A percentile compares a stretch with the other conserved stretches of the same genome.
phyloP scores from a whole-genome alignment of 148 eudicot genomes.

The Diospyros kaki region DNA sequence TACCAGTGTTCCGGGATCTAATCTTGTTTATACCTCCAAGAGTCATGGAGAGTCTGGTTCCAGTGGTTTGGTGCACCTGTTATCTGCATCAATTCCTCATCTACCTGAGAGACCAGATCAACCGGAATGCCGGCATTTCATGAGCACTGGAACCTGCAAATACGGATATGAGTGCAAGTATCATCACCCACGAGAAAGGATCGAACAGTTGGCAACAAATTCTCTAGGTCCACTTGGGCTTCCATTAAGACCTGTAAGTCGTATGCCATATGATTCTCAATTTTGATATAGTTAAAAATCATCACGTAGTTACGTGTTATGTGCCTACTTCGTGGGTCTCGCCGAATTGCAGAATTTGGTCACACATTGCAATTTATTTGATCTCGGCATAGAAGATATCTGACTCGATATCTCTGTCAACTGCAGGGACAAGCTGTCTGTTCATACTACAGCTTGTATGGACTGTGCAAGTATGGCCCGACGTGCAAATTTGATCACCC shows the following conservation, averaged over 20 bases:
- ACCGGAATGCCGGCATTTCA: constrained; percentile 71
- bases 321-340: not conserved
- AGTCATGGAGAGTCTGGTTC: constrained; percentile 29
- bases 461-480: constrained; percentile 65
- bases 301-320: not conserved
- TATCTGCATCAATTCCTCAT: constrained; percentile 19
- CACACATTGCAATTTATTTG: not conserved
- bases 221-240: constrained; percentile 67
- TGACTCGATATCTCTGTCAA: not conserved
- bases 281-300: not conserved
- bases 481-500: constrained; percentile 74
- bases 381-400: not conserved
- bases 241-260: constrained; percentile 75
- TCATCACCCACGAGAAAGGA: constrained; percentile 66
- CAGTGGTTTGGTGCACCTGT: constrained; percentile 23
- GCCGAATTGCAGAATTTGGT: not conserved
- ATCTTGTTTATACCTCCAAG: constrained; percentile 26
- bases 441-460: constrained; percentile 40
- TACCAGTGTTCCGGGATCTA: constrained; percentile 16
- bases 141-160: constrained; percentile 69
- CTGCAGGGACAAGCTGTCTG: constrained; percentile 55
- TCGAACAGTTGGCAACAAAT: constrained; percentile 28
- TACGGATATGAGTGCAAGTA: constrained; percentile 74
- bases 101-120: constrained; percentile 64
- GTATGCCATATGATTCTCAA: not conserved